These are phyloP conservation scores for Penicillium sp. DNA, from an alignment of 2,329 filamentous ascomycete species.

Conservation along the genomic window DNA sequence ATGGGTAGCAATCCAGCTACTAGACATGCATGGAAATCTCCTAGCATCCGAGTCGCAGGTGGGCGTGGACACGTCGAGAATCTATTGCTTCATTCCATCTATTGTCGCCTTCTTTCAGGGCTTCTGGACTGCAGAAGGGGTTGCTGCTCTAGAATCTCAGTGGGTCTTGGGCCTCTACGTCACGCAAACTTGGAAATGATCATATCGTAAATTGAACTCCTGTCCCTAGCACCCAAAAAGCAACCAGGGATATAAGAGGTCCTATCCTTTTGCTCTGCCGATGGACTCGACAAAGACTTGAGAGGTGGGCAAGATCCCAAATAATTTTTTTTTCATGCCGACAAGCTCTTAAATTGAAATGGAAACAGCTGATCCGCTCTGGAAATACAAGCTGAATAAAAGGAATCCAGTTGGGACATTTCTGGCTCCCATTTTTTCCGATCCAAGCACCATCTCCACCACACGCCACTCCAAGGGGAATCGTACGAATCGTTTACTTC, in stretches of 20 bases:
- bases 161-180: neutral
- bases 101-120: neutral
- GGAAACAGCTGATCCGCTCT: slow-evolving; percentile 45
- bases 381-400: slow-evolving; percentile 46
- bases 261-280: slow-evolving; percentile 40
- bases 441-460: slow-evolving; percentile 43
- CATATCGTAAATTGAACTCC: slow-evolving; percentile 42
- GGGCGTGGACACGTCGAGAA: neutral
- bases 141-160: neutral
- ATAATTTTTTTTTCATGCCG: slow-evolving; percentile 36
- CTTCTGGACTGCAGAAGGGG: neutral
- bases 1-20: no score
- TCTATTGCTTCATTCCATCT: neutral
- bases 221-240: slow-evolving; percentile 35
- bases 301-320: slow-evolving; percentile 29
- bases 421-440: slow-evolving; percentile 40
- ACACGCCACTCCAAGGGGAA: slow-evolving; percentile 44
- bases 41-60: no score
- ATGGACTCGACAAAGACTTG: slow-evolving; percentile 48
- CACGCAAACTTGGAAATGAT: slow-evolving; percentile 19
- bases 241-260: slow-evolving; percentile 18
- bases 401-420: slow-evolving; percentile 37
- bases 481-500: slow-evolving; percentile 71
- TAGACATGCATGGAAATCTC: no score
- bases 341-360: slow-evolving; percentile 48